Conservation (phyloP, 257 asterid species). For the Solanum chmielewskii region DNA sequence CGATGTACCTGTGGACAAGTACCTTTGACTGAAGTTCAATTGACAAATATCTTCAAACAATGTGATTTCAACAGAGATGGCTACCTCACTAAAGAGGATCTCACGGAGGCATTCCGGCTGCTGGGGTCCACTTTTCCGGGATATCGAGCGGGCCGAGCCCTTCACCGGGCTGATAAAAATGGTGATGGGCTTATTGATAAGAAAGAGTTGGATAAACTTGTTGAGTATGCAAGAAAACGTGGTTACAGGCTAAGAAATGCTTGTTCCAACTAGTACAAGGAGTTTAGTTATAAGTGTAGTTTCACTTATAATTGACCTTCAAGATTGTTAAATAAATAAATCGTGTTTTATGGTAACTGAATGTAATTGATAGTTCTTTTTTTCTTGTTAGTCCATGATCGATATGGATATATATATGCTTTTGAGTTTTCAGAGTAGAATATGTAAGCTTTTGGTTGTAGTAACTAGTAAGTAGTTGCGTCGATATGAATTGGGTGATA, state of each 20-base stretch:
- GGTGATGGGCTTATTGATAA: constrained; percentile 6
- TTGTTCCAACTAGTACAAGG: background rate
- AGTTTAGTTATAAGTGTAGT: background rate
- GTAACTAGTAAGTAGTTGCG: background rate
- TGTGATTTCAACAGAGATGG: background rate
- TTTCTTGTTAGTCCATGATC: background rate
- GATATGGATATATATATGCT: no score
- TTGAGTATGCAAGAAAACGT: background rate
- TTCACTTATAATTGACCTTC: background rate
- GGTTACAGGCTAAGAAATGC: background rate
- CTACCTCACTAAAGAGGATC: background rate
- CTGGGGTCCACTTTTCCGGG: constrained; percentile 2
- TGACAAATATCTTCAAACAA: background rate
- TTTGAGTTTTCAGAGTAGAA: no score
- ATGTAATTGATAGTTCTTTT: background rate
- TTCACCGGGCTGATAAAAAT: background rate
- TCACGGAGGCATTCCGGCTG: background rate
- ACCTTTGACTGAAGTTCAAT: background rate
- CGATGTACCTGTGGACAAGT: background rate
- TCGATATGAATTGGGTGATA: background rate
- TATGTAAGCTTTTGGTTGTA: background rate
- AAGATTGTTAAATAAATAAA: background rate
- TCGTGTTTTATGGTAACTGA: background rate
- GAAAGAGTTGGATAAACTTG: background rate
- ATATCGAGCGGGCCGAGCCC: constrained; percentile 1